Percentiles rank a stretch among this genome's conserved stretches.
These are phyloP conservation scores for Neurospora terricola DNA, from an alignment of 495 filamentous ascomycete species.

Conservation along the genomic window DNA sequence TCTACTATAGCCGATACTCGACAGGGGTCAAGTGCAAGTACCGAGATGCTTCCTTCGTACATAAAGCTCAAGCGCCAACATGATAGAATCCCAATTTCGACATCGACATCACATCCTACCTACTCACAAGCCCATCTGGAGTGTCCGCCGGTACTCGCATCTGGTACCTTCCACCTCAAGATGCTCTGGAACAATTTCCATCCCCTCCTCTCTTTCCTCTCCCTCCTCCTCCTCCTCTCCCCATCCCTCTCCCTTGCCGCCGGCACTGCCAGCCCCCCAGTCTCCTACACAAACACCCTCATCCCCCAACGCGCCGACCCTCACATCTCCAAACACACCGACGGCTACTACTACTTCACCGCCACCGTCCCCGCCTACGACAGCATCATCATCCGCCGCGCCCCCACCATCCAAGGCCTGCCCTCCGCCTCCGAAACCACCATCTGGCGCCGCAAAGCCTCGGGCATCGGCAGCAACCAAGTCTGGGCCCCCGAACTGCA, in stretches of 20 bases:
- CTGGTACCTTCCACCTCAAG: too few species aligned
- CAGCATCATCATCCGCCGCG: constrained; percentile 37
- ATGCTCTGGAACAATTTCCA: too few species aligned
- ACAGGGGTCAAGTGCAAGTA: background rate
- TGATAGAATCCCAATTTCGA: background rate
- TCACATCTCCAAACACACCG: constrained; percentile 32
- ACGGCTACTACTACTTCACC: constrained; percentile 43
- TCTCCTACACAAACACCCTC: constrained; percentile 17
- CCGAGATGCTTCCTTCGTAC: background rate
- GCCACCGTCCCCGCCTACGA: constrained; percentile 36
- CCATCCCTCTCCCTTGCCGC: background rate
- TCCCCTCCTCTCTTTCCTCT: background rate
- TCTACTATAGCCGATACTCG: background rate
- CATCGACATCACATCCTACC: background rate
- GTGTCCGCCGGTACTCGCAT: too few species aligned
- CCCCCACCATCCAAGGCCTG: constrained; percentile 40
- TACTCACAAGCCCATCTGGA: background rate
- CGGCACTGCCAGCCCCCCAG: too few species aligned
- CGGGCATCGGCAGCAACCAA: constrained; percentile 37
- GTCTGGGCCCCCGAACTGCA: constrained; percentile 50
- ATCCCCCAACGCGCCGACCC: constrained; percentile 19
- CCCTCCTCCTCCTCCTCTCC: constrained; percentile 3
- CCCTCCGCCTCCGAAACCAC: constrained; percentile 27
- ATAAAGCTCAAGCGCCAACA: background rate
- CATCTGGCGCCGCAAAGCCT: constrained; percentile 28